phyloP scores from a whole-genome alignment of 148 eudicot genomes.

The Camellia granthamiana region DNA sequence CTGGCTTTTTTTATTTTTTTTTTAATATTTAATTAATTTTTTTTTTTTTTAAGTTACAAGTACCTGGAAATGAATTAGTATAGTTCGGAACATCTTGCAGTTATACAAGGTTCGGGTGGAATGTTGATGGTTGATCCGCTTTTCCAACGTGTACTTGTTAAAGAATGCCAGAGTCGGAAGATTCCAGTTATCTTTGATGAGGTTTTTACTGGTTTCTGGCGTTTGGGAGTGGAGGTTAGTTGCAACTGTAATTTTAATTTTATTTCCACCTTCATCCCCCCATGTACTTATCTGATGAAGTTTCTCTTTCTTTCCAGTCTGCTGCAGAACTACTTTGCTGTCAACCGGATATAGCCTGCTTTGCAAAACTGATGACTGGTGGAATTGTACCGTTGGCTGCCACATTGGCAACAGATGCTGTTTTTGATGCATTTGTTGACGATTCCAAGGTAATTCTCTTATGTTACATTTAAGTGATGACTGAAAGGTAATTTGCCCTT shows the following conservation, averaged over 20 bases:
- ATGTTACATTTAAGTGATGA: no score
- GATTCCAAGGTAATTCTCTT: conserved; percentile 70
- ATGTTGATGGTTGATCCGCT: conserved; percentile 98
- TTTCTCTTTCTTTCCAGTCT: conserved; percentile 49
- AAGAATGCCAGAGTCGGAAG: conserved; percentile 59
- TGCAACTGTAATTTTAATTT: background rate
- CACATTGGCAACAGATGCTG: conserved; percentile 76
- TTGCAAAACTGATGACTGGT: conserved; percentile 93
- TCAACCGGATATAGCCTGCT: conserved; percentile 92
- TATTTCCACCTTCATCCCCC: background rate
- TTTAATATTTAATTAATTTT: background rate
- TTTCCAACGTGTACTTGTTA: conserved; percentile 84
- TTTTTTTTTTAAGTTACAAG: background rate
- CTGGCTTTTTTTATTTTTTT: background rate
- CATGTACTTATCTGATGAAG: conserved; percentile 6
- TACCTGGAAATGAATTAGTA: background rate
- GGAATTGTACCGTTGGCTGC: conserved; percentile 93
- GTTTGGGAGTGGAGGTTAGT: conserved; percentile 94
- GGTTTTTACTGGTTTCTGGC: conserved; percentile 99
- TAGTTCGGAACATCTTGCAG: conserved; percentile 36
- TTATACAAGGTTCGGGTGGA: conserved; percentile 92
- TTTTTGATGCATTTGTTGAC: conserved; percentile 70
- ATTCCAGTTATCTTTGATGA: conserved; percentile 97
- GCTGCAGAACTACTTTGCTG: conserved; percentile 86
- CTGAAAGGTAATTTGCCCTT: background rate